Evolutionary conservation across 2,329 filamentous ascomycete genomes (phyloP).

Genomic region (Monilinia fructicola): DNA sequence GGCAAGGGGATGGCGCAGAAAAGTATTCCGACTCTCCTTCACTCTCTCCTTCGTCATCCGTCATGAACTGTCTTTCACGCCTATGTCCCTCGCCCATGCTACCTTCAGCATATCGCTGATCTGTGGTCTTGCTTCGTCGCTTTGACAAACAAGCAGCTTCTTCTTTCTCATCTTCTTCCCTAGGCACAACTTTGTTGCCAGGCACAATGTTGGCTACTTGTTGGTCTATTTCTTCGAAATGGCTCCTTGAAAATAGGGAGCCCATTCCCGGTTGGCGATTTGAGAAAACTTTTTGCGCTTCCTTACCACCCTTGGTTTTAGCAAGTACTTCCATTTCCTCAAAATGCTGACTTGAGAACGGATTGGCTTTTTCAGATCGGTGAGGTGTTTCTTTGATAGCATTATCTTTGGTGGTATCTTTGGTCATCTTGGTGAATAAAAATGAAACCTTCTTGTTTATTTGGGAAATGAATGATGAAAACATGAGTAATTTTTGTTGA

Average conservation of each 20-base stretch:
- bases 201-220: no score
- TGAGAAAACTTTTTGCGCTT: no score
- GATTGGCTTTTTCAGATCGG: not conserved
- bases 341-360: not conserved
- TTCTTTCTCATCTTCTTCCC: not conserved
- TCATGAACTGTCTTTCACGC: not conserved
- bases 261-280: no score
- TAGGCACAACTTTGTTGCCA: not conserved
- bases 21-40: not conserved
- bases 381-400: no score
- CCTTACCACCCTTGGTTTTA: not conserved
- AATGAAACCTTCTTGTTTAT: not conserved
- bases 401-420: not conserved
- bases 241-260: no score
- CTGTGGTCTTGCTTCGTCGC: no score
- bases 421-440: not conserved
- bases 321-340: not conserved
- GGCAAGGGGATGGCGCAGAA: not conserved
- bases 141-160: no score
- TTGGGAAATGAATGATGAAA: not conserved
- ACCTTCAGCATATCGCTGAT: not conserved
- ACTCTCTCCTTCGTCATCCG: not conserved
- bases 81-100: not conserved
- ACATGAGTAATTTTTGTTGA: fast-evolving
- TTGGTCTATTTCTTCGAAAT: no score